phyloP scores from a whole-genome alignment of 2,329 filamentous ascomycete species.

The Mollisiaceae sp. region DNA sequence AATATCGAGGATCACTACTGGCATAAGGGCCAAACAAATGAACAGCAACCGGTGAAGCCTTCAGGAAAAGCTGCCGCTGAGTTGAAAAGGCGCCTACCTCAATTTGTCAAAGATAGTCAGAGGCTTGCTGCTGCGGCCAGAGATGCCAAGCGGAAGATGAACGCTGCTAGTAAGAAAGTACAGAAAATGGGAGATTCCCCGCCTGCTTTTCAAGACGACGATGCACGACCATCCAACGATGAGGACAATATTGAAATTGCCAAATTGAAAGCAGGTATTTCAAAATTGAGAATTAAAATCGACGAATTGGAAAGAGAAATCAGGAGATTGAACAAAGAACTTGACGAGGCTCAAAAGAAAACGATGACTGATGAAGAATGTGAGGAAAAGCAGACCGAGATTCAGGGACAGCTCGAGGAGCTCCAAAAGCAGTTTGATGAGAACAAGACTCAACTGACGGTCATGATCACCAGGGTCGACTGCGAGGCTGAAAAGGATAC shows the following conservation, averaged over 20 bases:
- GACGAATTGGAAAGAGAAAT: background rate
- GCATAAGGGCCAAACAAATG: too few species aligned
- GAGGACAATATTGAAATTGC: background rate
- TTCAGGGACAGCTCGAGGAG: background rate
- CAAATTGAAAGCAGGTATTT: background rate
- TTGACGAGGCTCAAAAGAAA: background rate
- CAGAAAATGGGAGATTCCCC: background rate
- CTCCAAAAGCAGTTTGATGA: background rate
- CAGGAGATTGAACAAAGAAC: background rate
- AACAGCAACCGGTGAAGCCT: background rate
- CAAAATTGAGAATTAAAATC: background rate
- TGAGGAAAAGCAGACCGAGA: background rate
- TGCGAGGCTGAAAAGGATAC: background rate
- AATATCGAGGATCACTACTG: too few species aligned
- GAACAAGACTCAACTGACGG: background rate
- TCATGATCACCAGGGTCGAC: background rate
- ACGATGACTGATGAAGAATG: slow-evolving; percentile 1
- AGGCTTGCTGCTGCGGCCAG: background rate
- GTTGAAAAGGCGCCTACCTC: slow-evolving; percentile 11
- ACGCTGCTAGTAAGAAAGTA: background rate
- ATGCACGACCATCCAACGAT: background rate
- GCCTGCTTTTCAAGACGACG: background rate
- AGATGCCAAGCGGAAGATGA: background rate
- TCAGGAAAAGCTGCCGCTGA: background rate
- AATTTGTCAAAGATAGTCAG: background rate